Evolutionary conservation across 75 land plant species (phyloP).

Genomic region (Cryptomeria japonica): DNA sequence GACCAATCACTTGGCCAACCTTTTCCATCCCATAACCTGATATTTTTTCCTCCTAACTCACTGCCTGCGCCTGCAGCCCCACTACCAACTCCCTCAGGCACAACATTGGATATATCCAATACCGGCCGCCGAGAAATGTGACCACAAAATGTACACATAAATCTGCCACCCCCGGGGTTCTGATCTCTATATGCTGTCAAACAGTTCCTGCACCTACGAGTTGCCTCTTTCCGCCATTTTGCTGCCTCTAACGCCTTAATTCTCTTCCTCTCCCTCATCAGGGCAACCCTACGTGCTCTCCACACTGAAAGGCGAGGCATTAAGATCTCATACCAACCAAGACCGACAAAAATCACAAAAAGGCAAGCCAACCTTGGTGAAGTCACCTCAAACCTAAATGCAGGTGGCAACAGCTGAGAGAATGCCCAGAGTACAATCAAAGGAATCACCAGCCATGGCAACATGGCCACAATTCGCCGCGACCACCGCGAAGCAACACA

Average conservation of each 20-base stretch:
- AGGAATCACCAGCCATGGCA: slow-evolving; percentile 94
- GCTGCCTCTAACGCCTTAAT: slow-evolving; percentile 79
- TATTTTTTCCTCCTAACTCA: slow-evolving; percentile 41
- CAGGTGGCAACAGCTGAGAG: slow-evolving; percentile 87
- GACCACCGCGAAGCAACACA: slow-evolving; percentile 92
- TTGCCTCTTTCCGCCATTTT: slow-evolving; percentile 83
- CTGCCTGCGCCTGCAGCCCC: slow-evolving; percentile 23
- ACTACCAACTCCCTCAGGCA: slow-evolving; percentile 16
- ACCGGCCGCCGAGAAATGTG: slow-evolving; percentile 88
- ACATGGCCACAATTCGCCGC: slow-evolving; percentile 86
- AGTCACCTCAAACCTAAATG: slow-evolving; percentile 79
- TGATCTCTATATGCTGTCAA: slow-evolving; percentile 81
- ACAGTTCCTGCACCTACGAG: slow-evolving; percentile 83
- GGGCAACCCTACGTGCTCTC: slow-evolving; percentile 69
- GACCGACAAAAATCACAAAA: slow-evolving; percentile 67
- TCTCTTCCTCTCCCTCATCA: slow-evolving; percentile 66
- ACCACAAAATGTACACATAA: slow-evolving; percentile 89
- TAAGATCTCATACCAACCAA: slow-evolving; percentile 87
- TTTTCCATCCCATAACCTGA: slow-evolving; percentile 42
- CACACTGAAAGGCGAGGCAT: slow-evolving; percentile 83
- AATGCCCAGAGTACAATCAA: slow-evolving; percentile 82
- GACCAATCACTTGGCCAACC: slow-evolving; percentile 32
- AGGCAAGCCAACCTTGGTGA: slow-evolving; percentile 88
- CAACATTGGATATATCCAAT: slow-evolving; percentile 64
- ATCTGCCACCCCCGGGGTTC: slow-evolving; percentile 87